Evolutionary conservation across 768 basidiomycete genomes (phyloP), one percentile per base, ranked within the genome.

Genomic region (Fibroporia radiculosa): DNA sequence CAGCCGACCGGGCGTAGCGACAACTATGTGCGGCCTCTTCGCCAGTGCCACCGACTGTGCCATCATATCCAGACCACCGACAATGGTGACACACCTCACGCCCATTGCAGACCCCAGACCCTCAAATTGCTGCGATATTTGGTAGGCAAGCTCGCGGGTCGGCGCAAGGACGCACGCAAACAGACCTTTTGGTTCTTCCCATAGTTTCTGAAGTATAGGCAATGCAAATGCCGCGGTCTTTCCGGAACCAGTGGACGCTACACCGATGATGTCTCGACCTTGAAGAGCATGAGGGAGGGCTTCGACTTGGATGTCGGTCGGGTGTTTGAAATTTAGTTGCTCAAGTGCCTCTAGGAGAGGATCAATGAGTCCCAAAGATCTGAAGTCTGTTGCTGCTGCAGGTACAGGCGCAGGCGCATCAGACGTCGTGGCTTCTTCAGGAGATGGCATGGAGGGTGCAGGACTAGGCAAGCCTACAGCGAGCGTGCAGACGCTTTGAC

Each of bases 151-250:
- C 67, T 99, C 96, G 57, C 95, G 82, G n/a, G 96, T 99, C 11
- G 96, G 96, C 13, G 95, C 93, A 29, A 99, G 73, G 13, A 98
- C 81, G 57, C 90, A 86, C 12, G 92, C 92, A 61, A 93, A 99
- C 31, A 95, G 75, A 18, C 91, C 88, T 57, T 84, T 84, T 36
- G 96, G 96, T 24, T 93, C 87, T 39, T 93, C 87, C 93, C 93
- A 98, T 63, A 98, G 66, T 54, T 90, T 90, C 64, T 99, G 96
- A 27, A 99, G 68, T 47, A 99, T 95, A 2, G 96, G 96, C 4
- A 98, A 68, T 20, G 90, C 92, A 65, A 98, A 98, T 18, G 96
- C 93, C 13, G 93, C 95, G 0, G 96, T 98, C 71, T 99, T 98
- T 54, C 95, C 96, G 11, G 89, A 92, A 24, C 96, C 96, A 8